Evolutionary conservation across 176 grass and related monocot genomes (phyloP).

Genomic region (Oryza punctata): DNA sequence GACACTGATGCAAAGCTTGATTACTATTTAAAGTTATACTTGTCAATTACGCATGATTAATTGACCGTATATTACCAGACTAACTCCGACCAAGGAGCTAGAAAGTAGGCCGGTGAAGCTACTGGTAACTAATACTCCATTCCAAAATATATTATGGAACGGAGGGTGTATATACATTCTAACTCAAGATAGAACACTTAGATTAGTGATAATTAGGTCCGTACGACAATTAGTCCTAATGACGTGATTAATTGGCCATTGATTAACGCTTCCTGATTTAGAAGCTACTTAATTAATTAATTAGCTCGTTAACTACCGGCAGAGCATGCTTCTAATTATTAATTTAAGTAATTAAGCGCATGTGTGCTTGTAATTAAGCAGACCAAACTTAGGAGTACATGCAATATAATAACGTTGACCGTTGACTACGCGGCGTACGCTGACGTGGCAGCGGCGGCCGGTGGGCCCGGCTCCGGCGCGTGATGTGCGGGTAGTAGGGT

Average conservation of each 20-base stretch:
- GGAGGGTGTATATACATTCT: no score
- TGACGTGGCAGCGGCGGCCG: neutral
- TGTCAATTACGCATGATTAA: neutral
- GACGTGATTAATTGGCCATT: neutral
- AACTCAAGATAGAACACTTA: neutral
- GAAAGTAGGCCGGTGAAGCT: neutral
- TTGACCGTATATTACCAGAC: neutral
- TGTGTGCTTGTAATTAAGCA: no score
- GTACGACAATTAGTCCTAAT: neutral
- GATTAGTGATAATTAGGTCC: neutral
- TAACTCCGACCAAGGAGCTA: neutral
- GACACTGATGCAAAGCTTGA: no score
- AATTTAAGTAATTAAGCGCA: no score
- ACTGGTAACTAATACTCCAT: neutral
- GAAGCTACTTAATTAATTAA: neutral
- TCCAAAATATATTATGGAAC: no score
- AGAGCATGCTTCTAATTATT: no score
- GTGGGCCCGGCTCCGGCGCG: neutral
- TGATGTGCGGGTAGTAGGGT: neutral
- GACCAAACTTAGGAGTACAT: neutral
- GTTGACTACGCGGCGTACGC: neutral
- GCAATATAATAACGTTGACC: neutral
- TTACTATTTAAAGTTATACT: no score
- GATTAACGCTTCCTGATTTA: neutral
- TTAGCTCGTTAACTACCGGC: no score